These are phyloP conservation scores for Pugionium cornutum DNA, from an alignment of 345 rosid genomes.

Conservation along the genomic window DNA sequence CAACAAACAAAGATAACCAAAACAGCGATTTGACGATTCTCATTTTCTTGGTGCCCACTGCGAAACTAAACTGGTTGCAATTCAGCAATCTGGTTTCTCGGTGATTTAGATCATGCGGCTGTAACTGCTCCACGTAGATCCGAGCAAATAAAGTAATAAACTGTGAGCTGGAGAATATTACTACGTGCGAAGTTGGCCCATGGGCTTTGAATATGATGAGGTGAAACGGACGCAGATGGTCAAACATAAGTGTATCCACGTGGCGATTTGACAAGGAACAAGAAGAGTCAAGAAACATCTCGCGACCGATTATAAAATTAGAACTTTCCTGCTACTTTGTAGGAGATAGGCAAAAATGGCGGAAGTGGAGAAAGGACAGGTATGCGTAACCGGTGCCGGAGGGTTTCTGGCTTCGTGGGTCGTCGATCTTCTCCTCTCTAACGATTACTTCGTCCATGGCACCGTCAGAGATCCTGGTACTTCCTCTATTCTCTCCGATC, in stretches of 20 bases:
- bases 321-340: too few relatives aligned
- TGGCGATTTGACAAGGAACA: not conserved
- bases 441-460: constrained; percentile 56
- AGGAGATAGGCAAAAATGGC: constrained; percentile 37
- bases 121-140: constrained; percentile 21
- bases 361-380: constrained; percentile 37
- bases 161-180: not conserved
- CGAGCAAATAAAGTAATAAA: too few relatives aligned
- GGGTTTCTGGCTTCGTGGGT: constrained; percentile 70
- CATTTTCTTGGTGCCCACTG: constrained; percentile 33
- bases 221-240: not conserved
- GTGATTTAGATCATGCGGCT: constrained; percentile 9
- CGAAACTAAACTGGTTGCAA: constrained; percentile 22
- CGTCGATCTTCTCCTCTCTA: constrained; percentile 60
- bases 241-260: not conserved
- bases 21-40: constrained; percentile 19
- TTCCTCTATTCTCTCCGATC: not conserved
- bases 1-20: not conserved
- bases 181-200: not conserved
- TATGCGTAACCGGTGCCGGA: constrained; percentile 78
- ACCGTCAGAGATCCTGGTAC: constrained; percentile 63
- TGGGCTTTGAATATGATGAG: not conserved
- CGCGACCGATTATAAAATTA: not conserved
- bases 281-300: not conserved
- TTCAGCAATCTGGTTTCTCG: constrained; percentile 13